A percentile compares a stretch with the other conserved stretches of the same genome.
Evolutionary conservation across 2,329 filamentous ascomycete species (phyloP).

Genomic region (Sordariomycetes sp.): DNA sequence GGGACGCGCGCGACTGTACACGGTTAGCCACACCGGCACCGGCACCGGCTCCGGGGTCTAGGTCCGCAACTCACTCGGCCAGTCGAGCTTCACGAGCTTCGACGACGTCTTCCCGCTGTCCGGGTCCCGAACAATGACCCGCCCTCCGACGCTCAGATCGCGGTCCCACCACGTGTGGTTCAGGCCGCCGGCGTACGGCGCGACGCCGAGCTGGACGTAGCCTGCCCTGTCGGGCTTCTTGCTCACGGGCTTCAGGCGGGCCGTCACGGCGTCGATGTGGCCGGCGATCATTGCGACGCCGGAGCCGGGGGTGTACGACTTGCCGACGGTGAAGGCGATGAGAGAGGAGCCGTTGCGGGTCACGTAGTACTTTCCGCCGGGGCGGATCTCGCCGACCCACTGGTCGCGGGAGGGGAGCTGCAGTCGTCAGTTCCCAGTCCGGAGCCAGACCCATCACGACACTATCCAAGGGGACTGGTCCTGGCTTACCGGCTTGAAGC

Average conservation of each 20-base stretch:
- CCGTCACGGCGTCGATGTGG: constrained; percentile 85
- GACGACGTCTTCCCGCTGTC: constrained; percentile 62
- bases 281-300: constrained; percentile 81
- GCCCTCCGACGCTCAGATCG: constrained; percentile 79
- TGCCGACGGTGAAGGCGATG: constrained; percentile 75
- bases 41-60: not conserved
- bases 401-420: constrained; percentile 67
- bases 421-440: not conserved
- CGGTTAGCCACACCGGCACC: not conserved
- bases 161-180: constrained; percentile 96
- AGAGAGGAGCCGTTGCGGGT: constrained; percentile 76
- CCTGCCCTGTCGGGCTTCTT: constrained; percentile 74
- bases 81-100: constrained; percentile 80
- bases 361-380: constrained; percentile 80
- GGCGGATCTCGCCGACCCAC: constrained; percentile 60
- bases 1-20: constrained; percentile 62
- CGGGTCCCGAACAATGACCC: constrained; percentile 69
- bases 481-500: constrained; percentile 52
- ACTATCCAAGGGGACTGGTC: not conserved
- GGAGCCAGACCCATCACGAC: not conserved
- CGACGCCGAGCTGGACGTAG: constrained; percentile 80
- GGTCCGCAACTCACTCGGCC: constrained; percentile 45
- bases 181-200: constrained; percentile 80
- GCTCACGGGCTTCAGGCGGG: constrained; percentile 82
- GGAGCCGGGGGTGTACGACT: constrained; percentile 69